A percentile compares a stretch with the other conserved stretches of the same genome.
phyloP scores from a whole-genome alignment of 768 basidiomycete genomes.

The Chlorophyllum brunneum region DNA sequence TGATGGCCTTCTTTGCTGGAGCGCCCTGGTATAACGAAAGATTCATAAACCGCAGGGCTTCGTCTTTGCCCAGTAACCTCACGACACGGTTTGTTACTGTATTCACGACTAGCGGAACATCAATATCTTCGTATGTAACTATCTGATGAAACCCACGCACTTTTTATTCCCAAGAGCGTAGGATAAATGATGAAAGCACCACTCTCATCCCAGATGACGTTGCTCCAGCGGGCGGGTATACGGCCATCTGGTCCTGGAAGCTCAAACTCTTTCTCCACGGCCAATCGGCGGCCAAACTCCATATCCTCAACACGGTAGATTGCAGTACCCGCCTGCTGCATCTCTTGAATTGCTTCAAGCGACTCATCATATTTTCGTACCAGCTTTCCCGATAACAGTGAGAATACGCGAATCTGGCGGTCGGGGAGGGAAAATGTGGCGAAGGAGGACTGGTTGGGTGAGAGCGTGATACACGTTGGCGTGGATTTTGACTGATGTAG shows the following conservation, averaged over 20 bases:
- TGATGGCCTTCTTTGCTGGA: conserved; percentile 77
- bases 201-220: conserved; percentile 97
- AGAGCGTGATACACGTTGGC: conserved; percentile 89
- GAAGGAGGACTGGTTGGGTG: conserved; percentile 85
- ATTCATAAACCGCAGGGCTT: conserved; percentile 87
- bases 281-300: conserved; percentile 98
- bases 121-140: background rate
- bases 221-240: conserved; percentile 75
- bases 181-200: conserved; percentile 94
- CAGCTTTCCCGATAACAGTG: conserved; percentile 85
- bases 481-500: conserved; percentile 74
- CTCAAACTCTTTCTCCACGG: conserved; percentile 89
- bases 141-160: conserved; percentile 33
- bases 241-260: conserved; percentile 70
- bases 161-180: conserved; percentile 92
- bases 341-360: conserved; percentile 88
- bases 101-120: conserved; percentile 70
- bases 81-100: conserved; percentile 90
- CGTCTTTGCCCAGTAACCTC: conserved; percentile 88
- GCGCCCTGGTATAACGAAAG: conserved; percentile 90
- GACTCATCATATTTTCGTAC: conserved; percentile 95
- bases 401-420: conserved; percentile 91
- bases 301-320: conserved; percentile 94
- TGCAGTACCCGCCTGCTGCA: conserved; percentile 98
- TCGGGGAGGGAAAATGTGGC: conserved; percentile 92